Percentiles rank a stretch among this genome's conserved stretches.
Evolutionary conservation across 768 basidiomycete species (phyloP).

Genomic region (Mycena vulgaris): DNA sequence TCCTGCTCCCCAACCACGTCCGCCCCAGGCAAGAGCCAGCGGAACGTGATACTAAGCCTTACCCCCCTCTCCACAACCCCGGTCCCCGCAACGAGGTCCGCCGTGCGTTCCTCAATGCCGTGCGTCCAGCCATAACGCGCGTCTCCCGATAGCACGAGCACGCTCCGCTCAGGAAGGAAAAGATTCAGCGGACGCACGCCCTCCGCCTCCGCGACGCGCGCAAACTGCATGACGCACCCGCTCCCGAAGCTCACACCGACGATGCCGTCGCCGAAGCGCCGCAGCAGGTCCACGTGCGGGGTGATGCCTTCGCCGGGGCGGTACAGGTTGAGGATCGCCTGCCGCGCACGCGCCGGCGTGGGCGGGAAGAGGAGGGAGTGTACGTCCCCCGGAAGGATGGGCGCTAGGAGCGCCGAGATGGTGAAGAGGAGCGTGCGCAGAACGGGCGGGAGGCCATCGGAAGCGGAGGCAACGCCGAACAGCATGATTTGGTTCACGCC

Average conservation of each 20-base stretch:
- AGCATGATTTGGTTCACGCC: constrained; percentile 89
- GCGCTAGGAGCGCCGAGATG: constrained; percentile 65
- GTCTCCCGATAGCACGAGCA: constrained; percentile 84
- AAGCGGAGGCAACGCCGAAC: constrained; percentile 62
- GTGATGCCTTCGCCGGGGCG: constrained; percentile 91
- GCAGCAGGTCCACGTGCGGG: constrained; percentile 88
- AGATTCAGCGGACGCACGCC: constrained; percentile 46
- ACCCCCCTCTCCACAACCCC: constrained; percentile 66
- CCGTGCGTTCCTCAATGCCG: constrained; percentile 78
- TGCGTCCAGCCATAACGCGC: constrained; percentile 93
- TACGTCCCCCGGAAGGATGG: constrained; percentile 63
- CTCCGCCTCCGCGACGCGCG: constrained; percentile 36
- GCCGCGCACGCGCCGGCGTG: constrained; percentile 68
- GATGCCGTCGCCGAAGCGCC: constrained; percentile 91
- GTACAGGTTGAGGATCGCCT: constrained; percentile 94
- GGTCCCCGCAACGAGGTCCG: constrained; percentile 68
- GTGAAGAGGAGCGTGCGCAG: constrained; percentile 67
- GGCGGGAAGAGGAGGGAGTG: constrained; percentile 75
- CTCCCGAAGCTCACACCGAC: constrained; percentile 88
- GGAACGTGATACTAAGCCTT: constrained; percentile 87
- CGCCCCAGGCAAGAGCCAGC: constrained; percentile 90
- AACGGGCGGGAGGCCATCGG: constrained; percentile 67
- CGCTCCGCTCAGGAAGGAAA: constrained; percentile 82
- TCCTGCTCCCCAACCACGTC: constrained; percentile 75
- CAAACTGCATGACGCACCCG: constrained; percentile 86